A percentile compares a stretch with the other conserved stretches of the same genome.
Evolutionary conservation across 2,329 filamentous ascomycete genomes (phyloP).

Genomic region (Dactylellina cionopaga): DNA sequence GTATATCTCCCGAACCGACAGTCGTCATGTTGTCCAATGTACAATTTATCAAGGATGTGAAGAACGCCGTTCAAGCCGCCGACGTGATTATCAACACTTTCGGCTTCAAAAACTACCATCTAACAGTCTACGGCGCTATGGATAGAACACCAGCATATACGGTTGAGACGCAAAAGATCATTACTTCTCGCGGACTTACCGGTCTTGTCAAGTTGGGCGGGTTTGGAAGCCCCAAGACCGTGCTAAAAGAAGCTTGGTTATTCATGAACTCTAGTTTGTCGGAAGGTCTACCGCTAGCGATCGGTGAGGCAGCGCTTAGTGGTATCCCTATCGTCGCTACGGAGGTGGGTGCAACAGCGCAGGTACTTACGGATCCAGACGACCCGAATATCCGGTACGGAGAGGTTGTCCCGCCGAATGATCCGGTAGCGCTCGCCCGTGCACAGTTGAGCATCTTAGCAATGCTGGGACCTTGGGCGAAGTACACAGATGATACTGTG

Average conservation of each 20-base stretch:
- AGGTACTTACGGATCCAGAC: slow-evolving; percentile 68
- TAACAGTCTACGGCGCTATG: slow-evolving; percentile 72
- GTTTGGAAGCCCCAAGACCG: slow-evolving; percentile 68
- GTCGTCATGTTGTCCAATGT: slow-evolving; percentile 74
- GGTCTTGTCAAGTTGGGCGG: slow-evolving; percentile 67
- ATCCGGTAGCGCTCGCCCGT: slow-evolving; percentile 69
- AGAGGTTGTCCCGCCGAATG: slow-evolving; percentile 73
- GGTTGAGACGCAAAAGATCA: slow-evolving; percentile 69
- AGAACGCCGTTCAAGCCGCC: slow-evolving; percentile 71
- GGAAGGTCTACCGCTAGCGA: slow-evolving; percentile 68
- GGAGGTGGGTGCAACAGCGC: slow-evolving; percentile 68
- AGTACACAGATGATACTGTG: slow-evolving; percentile 67
- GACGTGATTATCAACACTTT: slow-evolving; percentile 74
- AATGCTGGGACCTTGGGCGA: slow-evolving; percentile 71
- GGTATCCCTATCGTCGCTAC: slow-evolving; percentile 69
- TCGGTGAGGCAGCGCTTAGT: slow-evolving; percentile 69
- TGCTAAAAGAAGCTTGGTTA: slow-evolving; percentile 68
- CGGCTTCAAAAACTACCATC: slow-evolving; percentile 72
- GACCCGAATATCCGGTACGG: slow-evolving; percentile 66
- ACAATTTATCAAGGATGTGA: slow-evolving; percentile 71
- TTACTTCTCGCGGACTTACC: slow-evolving; percentile 67
- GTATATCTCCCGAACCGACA: slow-evolving; percentile 69
- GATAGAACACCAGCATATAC: slow-evolving; percentile 72
- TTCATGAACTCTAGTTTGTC: slow-evolving; percentile 70
- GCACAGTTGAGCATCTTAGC: slow-evolving; percentile 72